These are phyloP conservation scores for Boletus sp. DNA, from an alignment of 768 basidiomycete species.

Conservation along the genomic window DNA sequence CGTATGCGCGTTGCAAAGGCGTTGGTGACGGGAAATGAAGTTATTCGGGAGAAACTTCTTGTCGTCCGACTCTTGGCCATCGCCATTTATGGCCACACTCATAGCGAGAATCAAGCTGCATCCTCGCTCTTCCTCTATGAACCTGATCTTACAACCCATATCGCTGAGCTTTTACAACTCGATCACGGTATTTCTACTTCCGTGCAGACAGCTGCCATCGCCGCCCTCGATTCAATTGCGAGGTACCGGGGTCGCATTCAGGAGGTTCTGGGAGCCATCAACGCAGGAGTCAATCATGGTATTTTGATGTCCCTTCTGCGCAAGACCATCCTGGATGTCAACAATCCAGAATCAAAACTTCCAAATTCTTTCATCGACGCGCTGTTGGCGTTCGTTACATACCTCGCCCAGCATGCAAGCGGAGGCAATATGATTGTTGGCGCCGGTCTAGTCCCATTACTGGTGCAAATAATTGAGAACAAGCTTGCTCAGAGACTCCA, in stretches of 20 bases:
- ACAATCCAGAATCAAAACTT: constrained; percentile 59
- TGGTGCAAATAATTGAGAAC: constrained; percentile 89
- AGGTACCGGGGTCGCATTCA: constrained; percentile 79
- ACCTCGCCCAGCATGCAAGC: constrained; percentile 78
- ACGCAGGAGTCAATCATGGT: constrained; percentile 95
- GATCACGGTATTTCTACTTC: constrained; percentile 66
- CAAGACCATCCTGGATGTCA: constrained; percentile 73
- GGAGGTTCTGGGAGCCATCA: constrained; percentile 87
- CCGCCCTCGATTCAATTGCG: constrained; percentile 87
- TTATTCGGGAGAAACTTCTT: constrained; percentile 76
- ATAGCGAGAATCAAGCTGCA: constrained; percentile 73
- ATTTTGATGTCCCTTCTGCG: constrained; percentile 87
- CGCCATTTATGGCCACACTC: constrained; percentile 88
- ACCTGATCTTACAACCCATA: constrained; percentile 84
- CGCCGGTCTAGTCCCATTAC: constrained; percentile 84
- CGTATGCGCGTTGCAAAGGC: constrained; percentile 80
- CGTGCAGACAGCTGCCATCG: constrained; percentile 82
- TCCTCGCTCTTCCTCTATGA: constrained; percentile 90
- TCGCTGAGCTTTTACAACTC: constrained; percentile 86
- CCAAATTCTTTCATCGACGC: constrained; percentile 82
- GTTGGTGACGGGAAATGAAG: constrained; percentile 54
- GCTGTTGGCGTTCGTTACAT: constrained; percentile 81
- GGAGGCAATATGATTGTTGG: constrained; percentile 94
- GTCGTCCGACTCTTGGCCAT: constrained; percentile 81
- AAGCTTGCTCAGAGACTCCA: constrained; percentile 63